A percentile compares a stretch with the other conserved stretches of the same genome.
Conservation (phyloP, 306 rosid species). For the Quercus ilex region DNA sequence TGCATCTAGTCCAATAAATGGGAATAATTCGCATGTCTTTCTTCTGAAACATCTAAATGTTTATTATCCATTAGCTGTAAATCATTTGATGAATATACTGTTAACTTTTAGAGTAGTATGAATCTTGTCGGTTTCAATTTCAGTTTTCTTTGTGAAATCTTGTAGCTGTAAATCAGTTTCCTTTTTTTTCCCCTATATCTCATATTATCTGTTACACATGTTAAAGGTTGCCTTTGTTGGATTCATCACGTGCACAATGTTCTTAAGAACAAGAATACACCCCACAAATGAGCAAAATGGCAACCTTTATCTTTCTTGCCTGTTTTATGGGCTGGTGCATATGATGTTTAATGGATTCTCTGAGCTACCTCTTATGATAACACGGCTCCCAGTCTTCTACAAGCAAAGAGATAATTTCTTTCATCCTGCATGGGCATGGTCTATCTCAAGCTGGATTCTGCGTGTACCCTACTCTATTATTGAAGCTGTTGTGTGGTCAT, state of each 20-base stretch:
- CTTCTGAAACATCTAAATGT: neutral
- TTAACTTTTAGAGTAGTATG: neutral
- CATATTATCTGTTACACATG: constrained; percentile 2
- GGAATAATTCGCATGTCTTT: neutral
- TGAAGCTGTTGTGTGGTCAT: constrained; percentile 79
- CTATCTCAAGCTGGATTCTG: constrained; percentile 65
- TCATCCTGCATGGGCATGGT: constrained; percentile 92
- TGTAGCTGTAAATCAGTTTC: neutral
- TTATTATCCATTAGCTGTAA: neutral
- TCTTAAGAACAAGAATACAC: constrained; percentile 56
- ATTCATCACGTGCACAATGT: constrained; percentile 71
- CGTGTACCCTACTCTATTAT: constrained; percentile 75
- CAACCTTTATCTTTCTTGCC: constrained; percentile 70
- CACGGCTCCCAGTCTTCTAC: constrained; percentile 80
- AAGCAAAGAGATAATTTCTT: constrained; percentile 86
- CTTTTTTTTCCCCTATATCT: neutral
- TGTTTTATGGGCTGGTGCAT: constrained; percentile 79
- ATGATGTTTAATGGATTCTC: constrained; percentile 92
- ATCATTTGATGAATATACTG: neutral
- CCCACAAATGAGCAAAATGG: constrained; percentile 60
- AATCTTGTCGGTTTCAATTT: neutral
- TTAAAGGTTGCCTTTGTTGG: constrained; percentile 85
- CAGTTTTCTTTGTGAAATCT: neutral
- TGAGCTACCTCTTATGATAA: constrained; percentile 76
- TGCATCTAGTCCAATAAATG: neutral